A percentile compares a stretch with the other conserved stretches of the same genome.
These are phyloP conservation scores for Calonectria naviculata DNA, from an alignment of 2,329 filamentous ascomycete genomes.

Conservation along the genomic window DNA sequence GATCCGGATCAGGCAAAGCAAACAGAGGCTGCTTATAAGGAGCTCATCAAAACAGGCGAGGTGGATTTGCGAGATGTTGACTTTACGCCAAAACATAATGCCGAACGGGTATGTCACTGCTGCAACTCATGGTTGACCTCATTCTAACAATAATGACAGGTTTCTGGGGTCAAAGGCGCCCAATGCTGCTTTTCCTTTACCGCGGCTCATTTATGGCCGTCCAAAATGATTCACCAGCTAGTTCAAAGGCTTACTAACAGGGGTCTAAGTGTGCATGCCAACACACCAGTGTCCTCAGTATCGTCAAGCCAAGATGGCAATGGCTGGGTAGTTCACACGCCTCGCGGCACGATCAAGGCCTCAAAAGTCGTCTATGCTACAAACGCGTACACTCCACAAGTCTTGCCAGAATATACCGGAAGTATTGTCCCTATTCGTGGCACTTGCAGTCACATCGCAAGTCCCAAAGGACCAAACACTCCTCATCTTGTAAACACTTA, in stretches of 20 bases:
- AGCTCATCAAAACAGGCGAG: background rate
- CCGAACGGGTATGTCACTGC: constrained; percentile 17
- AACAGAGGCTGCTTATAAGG: constrained; percentile 13
- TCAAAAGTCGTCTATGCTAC: constrained; percentile 71
- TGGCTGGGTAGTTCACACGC: constrained; percentile 11
- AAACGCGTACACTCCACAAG: constrained; percentile 73
- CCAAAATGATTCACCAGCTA: constrained; percentile 25
- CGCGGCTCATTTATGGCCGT: constrained; percentile 31
- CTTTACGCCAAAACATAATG: constrained; percentile 10
- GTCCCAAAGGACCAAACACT: constrained; percentile 27
- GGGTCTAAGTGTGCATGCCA: constrained; percentile 22
- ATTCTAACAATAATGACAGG: background rate
- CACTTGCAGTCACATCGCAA: constrained; percentile 44
- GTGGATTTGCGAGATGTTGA: constrained; percentile 12
- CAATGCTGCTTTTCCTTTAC: constrained; percentile 31
- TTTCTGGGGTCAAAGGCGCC: constrained; percentile 25
- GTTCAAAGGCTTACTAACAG: constrained; percentile 16
- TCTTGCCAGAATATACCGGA: constrained; percentile 68
- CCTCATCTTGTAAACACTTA: constrained; percentile 40
- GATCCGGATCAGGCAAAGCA: constrained; percentile 30
- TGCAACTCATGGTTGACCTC: background rate
- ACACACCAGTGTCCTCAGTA: constrained; percentile 26
- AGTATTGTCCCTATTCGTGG: constrained; percentile 73
- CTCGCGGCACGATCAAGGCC: constrained; percentile 60
- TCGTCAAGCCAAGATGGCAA: background rate